Percentiles rank a stretch among this genome's conserved stretches.
Evolutionary conservation across 106 monocot species (phyloP).

Genomic region (Platanthera zijinensis): DNA sequence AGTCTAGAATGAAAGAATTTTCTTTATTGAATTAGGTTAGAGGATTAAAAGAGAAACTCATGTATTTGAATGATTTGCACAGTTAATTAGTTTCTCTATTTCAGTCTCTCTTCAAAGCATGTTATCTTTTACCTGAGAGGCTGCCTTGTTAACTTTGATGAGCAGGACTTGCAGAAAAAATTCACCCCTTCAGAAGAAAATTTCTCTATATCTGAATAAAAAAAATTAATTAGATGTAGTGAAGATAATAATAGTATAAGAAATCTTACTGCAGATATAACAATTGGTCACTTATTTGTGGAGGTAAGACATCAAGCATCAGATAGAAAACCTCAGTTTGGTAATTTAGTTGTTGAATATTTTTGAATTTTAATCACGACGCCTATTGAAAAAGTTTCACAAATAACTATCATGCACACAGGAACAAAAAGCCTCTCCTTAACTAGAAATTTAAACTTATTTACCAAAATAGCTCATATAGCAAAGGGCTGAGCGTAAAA

Average conservation of each 20-base stretch:
- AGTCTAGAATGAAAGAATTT: background rate
- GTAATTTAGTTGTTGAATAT: background rate
- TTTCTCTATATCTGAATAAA: constrained; percentile 44
- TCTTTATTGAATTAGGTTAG: background rate
- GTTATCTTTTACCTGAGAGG: constrained; percentile 50
- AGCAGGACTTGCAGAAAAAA: constrained; percentile 79
- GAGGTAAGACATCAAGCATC: background rate
- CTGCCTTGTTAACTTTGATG: constrained; percentile 56
- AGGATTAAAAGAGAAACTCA: background rate
- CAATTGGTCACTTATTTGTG: background rate
- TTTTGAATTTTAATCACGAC: background rate
- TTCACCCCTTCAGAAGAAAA: constrained; percentile 50
- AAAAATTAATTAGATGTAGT: constrained; percentile 1
- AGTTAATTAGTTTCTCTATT: background rate
- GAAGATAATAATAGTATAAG: background rate
- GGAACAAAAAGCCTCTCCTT: background rate
- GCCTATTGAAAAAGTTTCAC: background rate
- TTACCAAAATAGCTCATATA: too few species aligned
- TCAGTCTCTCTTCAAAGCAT: background rate
- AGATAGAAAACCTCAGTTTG: background rate
- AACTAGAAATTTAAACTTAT: background rate
- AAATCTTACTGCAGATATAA: background rate
- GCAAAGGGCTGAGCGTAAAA: too few species aligned
- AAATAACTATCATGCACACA: background rate
- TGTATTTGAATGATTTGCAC: background rate